Evolutionary conservation across 2,329 filamentous ascomycete genomes (phyloP).

Genomic region (Tetracladium maxilliforme): DNA sequence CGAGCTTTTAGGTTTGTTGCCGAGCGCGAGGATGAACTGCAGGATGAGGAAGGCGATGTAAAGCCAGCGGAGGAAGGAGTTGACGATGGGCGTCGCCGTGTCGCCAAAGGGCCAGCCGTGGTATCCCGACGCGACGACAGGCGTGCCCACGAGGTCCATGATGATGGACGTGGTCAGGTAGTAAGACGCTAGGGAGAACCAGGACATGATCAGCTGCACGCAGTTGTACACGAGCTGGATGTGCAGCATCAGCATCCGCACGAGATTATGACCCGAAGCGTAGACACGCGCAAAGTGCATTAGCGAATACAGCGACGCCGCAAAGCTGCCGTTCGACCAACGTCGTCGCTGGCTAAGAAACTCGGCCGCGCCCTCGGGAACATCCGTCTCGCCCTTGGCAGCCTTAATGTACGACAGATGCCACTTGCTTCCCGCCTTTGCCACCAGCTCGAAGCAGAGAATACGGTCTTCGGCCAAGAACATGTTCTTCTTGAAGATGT

Average conservation of each 20-base stretch:
- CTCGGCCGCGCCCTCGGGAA: constrained; percentile 53
- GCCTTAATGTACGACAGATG: constrained; percentile 58
- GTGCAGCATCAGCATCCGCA: constrained; percentile 51
- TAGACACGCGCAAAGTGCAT: constrained; percentile 57
- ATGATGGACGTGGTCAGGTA: constrained; percentile 75
- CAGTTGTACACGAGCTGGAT: constrained; percentile 59
- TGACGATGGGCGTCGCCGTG: constrained; percentile 74
- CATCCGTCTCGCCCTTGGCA: constrained; percentile 58
- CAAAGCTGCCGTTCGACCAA: constrained; percentile 64
- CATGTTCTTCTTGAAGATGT: constrained; percentile 99
- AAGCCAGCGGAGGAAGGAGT: constrained; percentile 78
- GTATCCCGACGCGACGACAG: constrained; percentile 30
- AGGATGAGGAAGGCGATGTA: constrained; percentile 85
- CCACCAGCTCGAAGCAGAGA: constrained; percentile 78
- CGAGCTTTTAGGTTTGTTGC: constrained; percentile 93
- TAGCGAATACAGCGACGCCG: constrained; percentile 57
- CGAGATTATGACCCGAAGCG: constrained; percentile 50
- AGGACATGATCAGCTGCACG: constrained; percentile 52
- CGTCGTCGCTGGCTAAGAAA: constrained; percentile 58
- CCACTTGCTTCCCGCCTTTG: constrained; percentile 56
- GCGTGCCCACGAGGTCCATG: constrained; percentile 85
- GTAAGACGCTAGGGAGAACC: constrained; percentile 41
- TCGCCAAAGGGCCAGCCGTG: constrained; percentile 86
- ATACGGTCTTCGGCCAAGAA: constrained; percentile 99
- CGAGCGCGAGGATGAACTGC: constrained; percentile 92